phyloP scores from a whole-genome alignment of 257 asterid genomes.

The Gardenia jasminoides region DNA sequence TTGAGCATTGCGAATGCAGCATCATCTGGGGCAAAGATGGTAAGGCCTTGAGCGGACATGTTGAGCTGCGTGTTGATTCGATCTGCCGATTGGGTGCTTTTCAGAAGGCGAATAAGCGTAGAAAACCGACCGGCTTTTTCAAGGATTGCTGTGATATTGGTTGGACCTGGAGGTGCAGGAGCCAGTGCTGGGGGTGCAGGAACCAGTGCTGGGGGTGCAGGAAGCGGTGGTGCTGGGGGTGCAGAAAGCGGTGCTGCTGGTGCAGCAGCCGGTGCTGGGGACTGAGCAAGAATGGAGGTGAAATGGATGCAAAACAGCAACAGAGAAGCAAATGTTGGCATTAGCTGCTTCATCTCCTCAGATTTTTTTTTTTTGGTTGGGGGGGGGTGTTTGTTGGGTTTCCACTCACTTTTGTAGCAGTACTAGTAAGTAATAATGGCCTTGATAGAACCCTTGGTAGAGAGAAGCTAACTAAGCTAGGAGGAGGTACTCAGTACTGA shows the following conservation, averaged over 20 bases:
- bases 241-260: slow-evolving; percentile 29
- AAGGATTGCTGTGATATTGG: slow-evolving; percentile 51
- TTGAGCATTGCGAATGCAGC: slow-evolving; percentile 42
- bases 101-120: slow-evolving; percentile 49
- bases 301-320: slow-evolving; percentile 20
- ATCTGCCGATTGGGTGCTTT: slow-evolving; percentile 44
- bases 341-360: slow-evolving; percentile 6
- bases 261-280: slow-evolving; percentile 27
- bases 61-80: slow-evolving; percentile 51
- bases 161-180: slow-evolving; percentile 43
- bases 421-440: too few species aligned
- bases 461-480: too few species aligned
- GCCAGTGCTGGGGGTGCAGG: slow-evolving; percentile 9
- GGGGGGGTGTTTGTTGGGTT: too few species aligned
- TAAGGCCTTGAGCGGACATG: slow-evolving; percentile 47
- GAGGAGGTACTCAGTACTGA: neutral
- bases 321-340: slow-evolving; percentile 18
- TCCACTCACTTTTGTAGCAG: neutral
- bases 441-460: too few species aligned
- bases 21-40: slow-evolving; percentile 44
- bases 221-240: slow-evolving; percentile 27
- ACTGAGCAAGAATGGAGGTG: slow-evolving; percentile 27
- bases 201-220: slow-evolving; percentile 14
- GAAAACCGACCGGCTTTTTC: slow-evolving; percentile 48
- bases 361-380: neutral